Evolutionary conservation across 2,329 filamentous ascomycete genomes (phyloP).

Genomic region (Fusarium buxicola): DNA sequence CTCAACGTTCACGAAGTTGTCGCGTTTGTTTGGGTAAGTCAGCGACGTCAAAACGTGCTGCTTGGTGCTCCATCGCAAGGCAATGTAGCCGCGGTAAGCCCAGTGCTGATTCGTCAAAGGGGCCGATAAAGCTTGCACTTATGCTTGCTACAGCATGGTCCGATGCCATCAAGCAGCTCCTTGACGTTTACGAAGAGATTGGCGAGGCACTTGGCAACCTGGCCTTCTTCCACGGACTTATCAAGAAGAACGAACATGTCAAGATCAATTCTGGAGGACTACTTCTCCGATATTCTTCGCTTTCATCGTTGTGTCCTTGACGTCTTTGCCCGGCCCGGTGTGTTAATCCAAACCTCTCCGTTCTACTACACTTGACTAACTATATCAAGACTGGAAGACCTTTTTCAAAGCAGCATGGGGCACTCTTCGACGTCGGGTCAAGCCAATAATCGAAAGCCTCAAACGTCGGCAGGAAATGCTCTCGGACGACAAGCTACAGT

Average conservation of each 20-base stretch:
- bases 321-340: background rate
- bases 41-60: accelerated
- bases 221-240: background rate
- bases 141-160: background rate
- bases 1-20: slow-evolving; percentile 1
- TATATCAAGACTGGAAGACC: background rate
- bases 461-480: background rate
- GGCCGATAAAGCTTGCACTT: slow-evolving; percentile 5
- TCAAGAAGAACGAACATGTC: background rate
- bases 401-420: accelerated
- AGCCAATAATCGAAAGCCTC: background rate
- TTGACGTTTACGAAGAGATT: slow-evolving; percentile 4
- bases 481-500: background rate
- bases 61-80: no score
- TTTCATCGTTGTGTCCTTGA: background rate
- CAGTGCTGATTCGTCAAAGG: background rate
- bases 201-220: background rate
- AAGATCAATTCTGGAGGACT: background rate
- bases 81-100: no score
- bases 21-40: slow-evolving; percentile 13
- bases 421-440: accelerated
- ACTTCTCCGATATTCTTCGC: background rate
- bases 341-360: accelerated
- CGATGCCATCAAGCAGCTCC: background rate
- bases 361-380: background rate